Percentiles rank a stretch among this genome's conserved stretches.
phyloP scores from a whole-genome alignment of 495 filamentous ascomycete species.

The Aeminium ludgeri region DNA sequence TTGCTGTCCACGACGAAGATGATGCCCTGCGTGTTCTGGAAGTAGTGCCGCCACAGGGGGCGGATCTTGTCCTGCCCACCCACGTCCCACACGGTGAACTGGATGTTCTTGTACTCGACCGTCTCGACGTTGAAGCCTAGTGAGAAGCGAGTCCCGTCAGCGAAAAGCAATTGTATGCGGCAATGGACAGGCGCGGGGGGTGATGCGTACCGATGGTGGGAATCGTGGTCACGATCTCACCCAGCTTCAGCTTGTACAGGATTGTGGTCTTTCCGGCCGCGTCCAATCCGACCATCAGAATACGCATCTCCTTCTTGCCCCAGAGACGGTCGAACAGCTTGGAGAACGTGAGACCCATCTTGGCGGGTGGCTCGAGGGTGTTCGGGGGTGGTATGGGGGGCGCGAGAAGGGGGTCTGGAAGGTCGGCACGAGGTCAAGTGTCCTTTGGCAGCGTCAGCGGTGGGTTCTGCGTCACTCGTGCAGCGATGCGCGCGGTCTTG shows the following conservation, averaged over 20 bases:
- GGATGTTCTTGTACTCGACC: conserved; percentile 99
- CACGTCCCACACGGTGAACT: conserved; percentile 99
- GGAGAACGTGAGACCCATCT: conserved; percentile 88
- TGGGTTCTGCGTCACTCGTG: no score
- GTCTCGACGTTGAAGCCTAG: conserved; percentile 99
- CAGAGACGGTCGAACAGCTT: conserved; percentile 88
- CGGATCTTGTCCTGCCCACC: conserved; percentile 99
- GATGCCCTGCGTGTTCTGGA: conserved; percentile 99
- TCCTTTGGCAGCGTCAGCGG: no score
- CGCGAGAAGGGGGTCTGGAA: conserved; percentile 31
- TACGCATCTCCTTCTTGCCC: conserved; percentile 99
- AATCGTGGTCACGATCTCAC: conserved; percentile 99
- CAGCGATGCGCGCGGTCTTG: no score
- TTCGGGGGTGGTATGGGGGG: background rate
- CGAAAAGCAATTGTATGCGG: no score
- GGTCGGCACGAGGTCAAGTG: conserved; percentile 26
- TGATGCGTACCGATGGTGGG: conserved; percentile 85
- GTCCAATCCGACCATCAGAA: conserved; percentile 98
- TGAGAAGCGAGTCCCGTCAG: background rate
- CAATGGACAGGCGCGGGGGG: background rate
- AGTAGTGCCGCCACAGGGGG: conserved; percentile 99
- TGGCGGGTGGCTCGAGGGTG: conserved; percentile 29
- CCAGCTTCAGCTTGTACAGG: conserved; percentile 99
- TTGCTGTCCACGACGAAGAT: conserved; percentile 99
- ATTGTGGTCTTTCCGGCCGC: conserved; percentile 99